A percentile compares a stretch with the other conserved stretches of the same genome.
These are phyloP conservation scores for Oryza glumipatula DNA, from an alignment of 176 grass and related monocot genomes.

Conservation along the genomic window DNA sequence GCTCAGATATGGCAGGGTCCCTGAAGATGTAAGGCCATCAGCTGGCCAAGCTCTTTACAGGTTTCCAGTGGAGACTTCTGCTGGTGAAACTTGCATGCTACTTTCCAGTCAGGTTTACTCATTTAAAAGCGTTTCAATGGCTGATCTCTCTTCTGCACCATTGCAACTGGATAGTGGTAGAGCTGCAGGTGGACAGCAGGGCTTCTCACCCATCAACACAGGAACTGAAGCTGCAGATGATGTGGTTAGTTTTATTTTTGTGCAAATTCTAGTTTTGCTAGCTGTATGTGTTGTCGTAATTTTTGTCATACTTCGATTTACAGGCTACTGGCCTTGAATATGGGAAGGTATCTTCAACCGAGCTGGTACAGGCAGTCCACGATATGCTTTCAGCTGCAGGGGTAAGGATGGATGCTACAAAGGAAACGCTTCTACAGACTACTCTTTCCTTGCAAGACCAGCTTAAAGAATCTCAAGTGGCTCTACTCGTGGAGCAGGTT, in stretches of 20 bases:
- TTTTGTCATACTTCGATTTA: conserved; percentile 25
- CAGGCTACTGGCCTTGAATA: conserved; percentile 62
- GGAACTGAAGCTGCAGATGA: conserved; percentile 40
- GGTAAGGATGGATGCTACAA: conserved; percentile 86
- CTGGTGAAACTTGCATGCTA: conserved; percentile 67
- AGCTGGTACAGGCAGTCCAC: conserved; percentile 90
- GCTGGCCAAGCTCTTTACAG: conserved; percentile 88
- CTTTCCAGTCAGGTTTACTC: conserved; percentile 90
- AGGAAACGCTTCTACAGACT: conserved; percentile 77
- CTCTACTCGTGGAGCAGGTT: conserved; percentile 95
- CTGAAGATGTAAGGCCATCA: conserved; percentile 91
- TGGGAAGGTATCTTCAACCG: conserved; percentile 75
- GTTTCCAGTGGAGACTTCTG: conserved; percentile 74
- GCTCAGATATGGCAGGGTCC: conserved; percentile 87
- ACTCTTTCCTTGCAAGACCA: conserved; percentile 88
- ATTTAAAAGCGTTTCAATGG: conserved; percentile 87
- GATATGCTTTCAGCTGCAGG: conserved; percentile 93
- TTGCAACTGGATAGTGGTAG: conserved; percentile 44
- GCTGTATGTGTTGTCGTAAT: neutral
- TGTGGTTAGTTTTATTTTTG: conserved; percentile 54
- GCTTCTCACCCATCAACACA: conserved; percentile 46
- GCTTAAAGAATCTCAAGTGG: conserved; percentile 96
- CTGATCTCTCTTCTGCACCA: conserved; percentile 56
- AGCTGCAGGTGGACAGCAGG: conserved; percentile 33
- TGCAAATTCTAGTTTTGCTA: conserved; percentile 27